Evolutionary conservation across 1,284 basidiomycete species (phyloP).

Genomic region (Termitomyces sp.): DNA sequence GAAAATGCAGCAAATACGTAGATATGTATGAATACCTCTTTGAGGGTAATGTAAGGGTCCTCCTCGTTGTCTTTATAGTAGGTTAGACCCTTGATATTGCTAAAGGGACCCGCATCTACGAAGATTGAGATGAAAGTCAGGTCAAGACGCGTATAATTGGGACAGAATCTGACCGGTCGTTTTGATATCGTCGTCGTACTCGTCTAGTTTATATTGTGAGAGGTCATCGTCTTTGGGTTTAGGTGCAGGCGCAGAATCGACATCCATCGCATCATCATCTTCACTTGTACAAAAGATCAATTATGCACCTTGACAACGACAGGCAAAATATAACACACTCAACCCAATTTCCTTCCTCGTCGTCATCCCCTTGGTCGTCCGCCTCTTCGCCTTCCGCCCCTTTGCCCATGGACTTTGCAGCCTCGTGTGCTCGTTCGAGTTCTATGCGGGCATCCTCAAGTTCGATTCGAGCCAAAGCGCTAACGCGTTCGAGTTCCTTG

Average conservation of each 20-base stretch:
- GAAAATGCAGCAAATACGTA: neutral
- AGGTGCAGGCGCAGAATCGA: slow-evolving; percentile 44
- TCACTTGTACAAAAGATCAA: slow-evolving; percentile 32
- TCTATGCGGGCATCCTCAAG: slow-evolving; percentile 85
- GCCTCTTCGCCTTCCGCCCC: slow-evolving; percentile 56
- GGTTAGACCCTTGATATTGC: slow-evolving; percentile 91
- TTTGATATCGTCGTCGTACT: slow-evolving; percentile 85
- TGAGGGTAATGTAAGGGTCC: slow-evolving; percentile 96
- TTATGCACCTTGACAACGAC: slow-evolving; percentile 14
- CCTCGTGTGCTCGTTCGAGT: slow-evolving; percentile 77
- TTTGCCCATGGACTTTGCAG: slow-evolving; percentile 68
- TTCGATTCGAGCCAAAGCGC: slow-evolving; percentile 82
- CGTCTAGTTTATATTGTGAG: slow-evolving; percentile 88
- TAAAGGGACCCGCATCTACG: slow-evolving; percentile 82
- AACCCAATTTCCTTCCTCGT: slow-evolving; percentile 65
- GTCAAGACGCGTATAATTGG: slow-evolving; percentile 7
- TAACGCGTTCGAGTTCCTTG: slow-evolving; percentile 86
- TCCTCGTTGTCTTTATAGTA: slow-evolving; percentile 91
- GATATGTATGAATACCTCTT: slow-evolving; percentile 59
- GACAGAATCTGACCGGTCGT: slow-evolving; percentile 44
- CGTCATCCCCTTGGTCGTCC: slow-evolving; percentile 51
- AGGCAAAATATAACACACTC: slow-evolving; percentile 59
- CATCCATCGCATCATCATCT: slow-evolving; percentile 64
- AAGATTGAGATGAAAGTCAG: slow-evolving; percentile 3
- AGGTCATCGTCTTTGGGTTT: slow-evolving; percentile 69